These are phyloP conservation scores for Eucalyptus regnans DNA, from an alignment of 345 rosid genomes.

Conservation along the genomic window DNA sequence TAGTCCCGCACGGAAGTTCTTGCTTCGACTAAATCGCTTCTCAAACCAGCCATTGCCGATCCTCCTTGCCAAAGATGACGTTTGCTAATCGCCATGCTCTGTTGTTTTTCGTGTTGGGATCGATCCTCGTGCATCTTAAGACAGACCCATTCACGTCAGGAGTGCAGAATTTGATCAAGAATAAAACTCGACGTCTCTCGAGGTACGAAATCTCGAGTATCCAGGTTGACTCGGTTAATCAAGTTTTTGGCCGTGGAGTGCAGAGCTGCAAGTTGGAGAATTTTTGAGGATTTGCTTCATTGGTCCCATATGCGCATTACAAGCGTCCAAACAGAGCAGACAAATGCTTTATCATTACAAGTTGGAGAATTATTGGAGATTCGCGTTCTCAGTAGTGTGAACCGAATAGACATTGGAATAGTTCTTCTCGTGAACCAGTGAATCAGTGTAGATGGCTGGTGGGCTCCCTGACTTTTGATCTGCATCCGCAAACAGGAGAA, in stretches of 20 bases:
- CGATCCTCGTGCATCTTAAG: neutral
- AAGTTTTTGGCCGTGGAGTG: neutral
- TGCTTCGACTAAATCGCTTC: neutral
- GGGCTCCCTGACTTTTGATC: neutral
- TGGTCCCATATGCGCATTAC: neutral
- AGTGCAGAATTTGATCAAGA: neutral
- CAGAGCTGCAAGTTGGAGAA: neutral
- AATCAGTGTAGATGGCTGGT: neutral
- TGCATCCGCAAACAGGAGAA: neutral
- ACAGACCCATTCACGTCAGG: neutral
- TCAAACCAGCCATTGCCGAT: neutral
- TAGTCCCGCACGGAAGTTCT: neutral
- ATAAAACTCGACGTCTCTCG: neutral
- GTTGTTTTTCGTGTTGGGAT: neutral
- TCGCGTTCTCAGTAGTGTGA: neutral
- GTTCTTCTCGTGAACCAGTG: neutral
- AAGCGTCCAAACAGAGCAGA: neutral
- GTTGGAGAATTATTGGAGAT: too few relatives aligned
- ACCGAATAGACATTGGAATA: neutral
- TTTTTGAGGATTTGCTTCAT: neutral
- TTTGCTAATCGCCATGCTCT: neutral
- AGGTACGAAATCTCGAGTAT: neutral
- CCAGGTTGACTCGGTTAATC: neutral
- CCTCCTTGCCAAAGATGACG: neutral
- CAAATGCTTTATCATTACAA: neutral